Evolutionary conservation across 768 basidiomycete species (phyloP).

Genomic region (Solioccasus polychromus): DNA sequence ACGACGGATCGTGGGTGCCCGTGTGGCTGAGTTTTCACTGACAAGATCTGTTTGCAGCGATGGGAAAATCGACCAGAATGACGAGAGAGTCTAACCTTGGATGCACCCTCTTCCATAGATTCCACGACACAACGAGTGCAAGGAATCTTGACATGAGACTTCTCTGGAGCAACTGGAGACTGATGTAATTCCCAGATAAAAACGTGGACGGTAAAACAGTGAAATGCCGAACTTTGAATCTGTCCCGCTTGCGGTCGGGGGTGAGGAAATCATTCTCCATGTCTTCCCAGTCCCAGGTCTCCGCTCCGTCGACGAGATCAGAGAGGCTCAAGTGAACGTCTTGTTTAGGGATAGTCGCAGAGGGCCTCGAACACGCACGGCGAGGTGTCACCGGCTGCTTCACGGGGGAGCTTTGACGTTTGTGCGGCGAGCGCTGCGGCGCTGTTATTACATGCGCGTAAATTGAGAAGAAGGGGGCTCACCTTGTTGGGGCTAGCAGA

Average conservation of each 20-base stretch:
- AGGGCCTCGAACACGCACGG: slow-evolving; percentile 10
- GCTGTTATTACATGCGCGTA: slow-evolving; percentile 1
- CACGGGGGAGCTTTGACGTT: slow-evolving; percentile 16
- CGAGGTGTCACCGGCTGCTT: slow-evolving; percentile 12
- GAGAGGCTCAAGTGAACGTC: slow-evolving; percentile 42
- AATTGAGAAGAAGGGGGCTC: background rate
- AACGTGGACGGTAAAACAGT: background rate
- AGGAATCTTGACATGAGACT: slow-evolving; percentile 29
- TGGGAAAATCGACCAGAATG: background rate
- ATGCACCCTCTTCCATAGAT: slow-evolving; percentile 37
- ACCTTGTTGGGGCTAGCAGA: slow-evolving; percentile 27
- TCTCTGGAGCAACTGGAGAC: slow-evolving; percentile 11
- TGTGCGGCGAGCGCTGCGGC: slow-evolving; percentile 10
- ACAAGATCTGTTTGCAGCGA: slow-evolving; percentile 41
- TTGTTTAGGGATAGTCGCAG: background rate
- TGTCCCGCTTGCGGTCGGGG: slow-evolving; percentile 38
- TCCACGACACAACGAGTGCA: slow-evolving; percentile 60
- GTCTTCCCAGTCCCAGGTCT: slow-evolving; percentile 68
- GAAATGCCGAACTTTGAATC: slow-evolving; percentile 16
- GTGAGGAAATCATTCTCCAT: slow-evolving; percentile 48
- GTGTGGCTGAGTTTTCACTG: slow-evolving; percentile 41
- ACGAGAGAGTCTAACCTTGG: slow-evolving; percentile 16
- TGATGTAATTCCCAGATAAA: slow-evolving; percentile 12
- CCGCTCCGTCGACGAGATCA: slow-evolving; percentile 58
- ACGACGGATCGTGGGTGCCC: slow-evolving; percentile 47